These are phyloP conservation scores for Aspergillus luchuensis DNA, from an alignment of 2,329 filamentous ascomycete species.

Conservation along the genomic window DNA sequence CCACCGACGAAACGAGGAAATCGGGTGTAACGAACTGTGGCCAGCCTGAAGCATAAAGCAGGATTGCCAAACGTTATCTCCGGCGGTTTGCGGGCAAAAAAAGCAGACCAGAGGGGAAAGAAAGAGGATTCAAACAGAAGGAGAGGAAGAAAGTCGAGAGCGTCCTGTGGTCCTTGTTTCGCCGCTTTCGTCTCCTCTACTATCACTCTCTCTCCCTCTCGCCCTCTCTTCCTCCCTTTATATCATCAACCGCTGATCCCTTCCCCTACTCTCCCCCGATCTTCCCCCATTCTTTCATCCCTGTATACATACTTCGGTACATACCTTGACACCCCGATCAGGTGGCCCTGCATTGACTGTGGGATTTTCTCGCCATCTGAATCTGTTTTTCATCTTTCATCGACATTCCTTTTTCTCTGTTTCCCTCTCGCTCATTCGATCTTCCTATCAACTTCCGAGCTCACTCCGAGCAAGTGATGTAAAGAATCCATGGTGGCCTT, in stretches of 20 bases:
- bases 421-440: background rate
- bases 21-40: background rate
- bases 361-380: background rate
- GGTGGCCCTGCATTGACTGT: background rate
- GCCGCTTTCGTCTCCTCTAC: background rate
- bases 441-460: background rate
- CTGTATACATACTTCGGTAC: slow-evolving; percentile 1
- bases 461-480: slow-evolving; percentile 20
- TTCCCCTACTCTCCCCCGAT: background rate
- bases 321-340: background rate
- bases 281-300: background rate
- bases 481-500: slow-evolving; percentile 30
- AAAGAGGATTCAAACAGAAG: background rate
- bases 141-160: no score
- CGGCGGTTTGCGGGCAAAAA: background rate
- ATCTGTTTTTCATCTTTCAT: background rate
- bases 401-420: background rate
- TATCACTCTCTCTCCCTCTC: no score
- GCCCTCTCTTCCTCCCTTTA: background rate
- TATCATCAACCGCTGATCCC: background rate
- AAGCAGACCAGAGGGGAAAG: background rate
- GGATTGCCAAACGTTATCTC: background rate
- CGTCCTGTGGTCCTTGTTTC: background rate
- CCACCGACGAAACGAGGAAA: background rate
- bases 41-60: slow-evolving; percentile 2